A percentile compares a stretch with the other conserved stretches of the same genome.
phyloP scores from a whole-genome alignment of 176 grass and related monocot species.

The Paspalum notatum region DNA sequence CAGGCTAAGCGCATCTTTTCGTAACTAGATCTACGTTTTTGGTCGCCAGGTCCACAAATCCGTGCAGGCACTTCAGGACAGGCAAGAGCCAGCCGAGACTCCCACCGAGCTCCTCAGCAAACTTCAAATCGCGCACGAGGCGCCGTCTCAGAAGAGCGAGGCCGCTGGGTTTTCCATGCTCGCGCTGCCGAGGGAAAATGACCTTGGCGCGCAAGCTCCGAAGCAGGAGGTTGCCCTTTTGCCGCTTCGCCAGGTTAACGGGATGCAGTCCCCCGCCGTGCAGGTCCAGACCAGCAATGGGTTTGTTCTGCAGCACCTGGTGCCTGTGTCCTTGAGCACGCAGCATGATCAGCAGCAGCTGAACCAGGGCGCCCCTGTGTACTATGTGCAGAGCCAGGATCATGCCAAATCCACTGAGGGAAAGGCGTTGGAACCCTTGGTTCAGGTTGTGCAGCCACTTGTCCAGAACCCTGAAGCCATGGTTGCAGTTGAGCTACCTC shows the following conservation, averaged over 20 bases:
- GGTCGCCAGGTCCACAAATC: slow-evolving; percentile 76
- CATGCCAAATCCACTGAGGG: slow-evolving; percentile 27
- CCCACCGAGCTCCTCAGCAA: slow-evolving; percentile 71
- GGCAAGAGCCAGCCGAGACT: slow-evolving; percentile 74
- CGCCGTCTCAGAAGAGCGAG: slow-evolving; percentile 54
- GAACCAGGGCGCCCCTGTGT: slow-evolving; percentile 51
- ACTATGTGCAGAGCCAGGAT: slow-evolving; percentile 57
- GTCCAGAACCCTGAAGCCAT: slow-evolving; percentile 56
- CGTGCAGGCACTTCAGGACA: slow-evolving; percentile 75
- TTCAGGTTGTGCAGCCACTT: slow-evolving; percentile 64
- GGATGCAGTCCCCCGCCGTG: slow-evolving; percentile 39
- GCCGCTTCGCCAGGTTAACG: slow-evolving; percentile 57
- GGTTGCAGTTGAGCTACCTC: slow-evolving; percentile 45
- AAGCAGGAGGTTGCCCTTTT: slow-evolving; percentile 74
- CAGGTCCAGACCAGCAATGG: slow-evolving; percentile 48
- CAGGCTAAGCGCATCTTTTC: not conserved
- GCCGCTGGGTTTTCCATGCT: slow-evolving; percentile 31
- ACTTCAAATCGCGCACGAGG: slow-evolving; percentile 74
- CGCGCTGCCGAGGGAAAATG: slow-evolving; percentile 50
- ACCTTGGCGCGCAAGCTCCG: slow-evolving; percentile 48
- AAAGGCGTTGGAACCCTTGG: slow-evolving; percentile 37
- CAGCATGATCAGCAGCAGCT: slow-evolving; percentile 58
- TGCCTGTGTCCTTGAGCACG: slow-evolving; percentile 41
- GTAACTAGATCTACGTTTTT: slow-evolving; percentile 26
- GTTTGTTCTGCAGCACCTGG: slow-evolving; percentile 56